Base-by-base conservation (phyloP, 331 rosid species). In the Cucumis variabilis region DNA sequence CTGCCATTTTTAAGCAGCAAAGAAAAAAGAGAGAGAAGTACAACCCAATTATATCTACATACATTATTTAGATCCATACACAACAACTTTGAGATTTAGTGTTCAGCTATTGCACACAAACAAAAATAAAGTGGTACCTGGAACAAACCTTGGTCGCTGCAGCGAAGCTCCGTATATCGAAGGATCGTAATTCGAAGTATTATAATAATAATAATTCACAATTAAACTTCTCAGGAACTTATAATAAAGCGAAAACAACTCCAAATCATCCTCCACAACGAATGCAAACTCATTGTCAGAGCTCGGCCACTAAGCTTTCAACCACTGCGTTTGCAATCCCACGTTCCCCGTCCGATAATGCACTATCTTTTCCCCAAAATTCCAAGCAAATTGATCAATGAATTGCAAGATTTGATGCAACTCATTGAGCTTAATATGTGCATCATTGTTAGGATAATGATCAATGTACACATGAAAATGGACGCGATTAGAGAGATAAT, bases 271-370 rank as follows among this genome's bases (percentile, higher is more conserved):
- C 88, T 96, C 99, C 37, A 96, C 98, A 0, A 96, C 90, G 81
- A 96, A 96, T 0, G 93, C 93, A 71, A 97, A 95, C 93, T 97
- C 96, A 66, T 97, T 62, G 73, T 94, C 94, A 48, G 96, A 92
- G 87, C 89, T 82, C 9, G 98, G 99, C 99, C 99, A 97, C 99
- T 98, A 96, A 7, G 98, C 94, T 89, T 96, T 98, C 93, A 96
- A 85, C 98, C 99, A 96, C 91, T 96, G 99, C n/a, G 98, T 96
- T 89, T 96, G 98, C 85, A 96, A 84, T 13, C 98, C 98, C 66
- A 87, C 96, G 62, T 96, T 96, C 53, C 85, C 86, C 15, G 99
- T 96, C 78, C 99, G 89, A 87, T 92, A 94, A 84, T 92, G 98
- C 87, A 96, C 90, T 0, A 93, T 85, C 89, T 94, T 96, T 24